phyloP scores from a whole-genome alignment of 2,329 filamentous ascomycete species.

The Colletotrichum sublineola region DNA sequence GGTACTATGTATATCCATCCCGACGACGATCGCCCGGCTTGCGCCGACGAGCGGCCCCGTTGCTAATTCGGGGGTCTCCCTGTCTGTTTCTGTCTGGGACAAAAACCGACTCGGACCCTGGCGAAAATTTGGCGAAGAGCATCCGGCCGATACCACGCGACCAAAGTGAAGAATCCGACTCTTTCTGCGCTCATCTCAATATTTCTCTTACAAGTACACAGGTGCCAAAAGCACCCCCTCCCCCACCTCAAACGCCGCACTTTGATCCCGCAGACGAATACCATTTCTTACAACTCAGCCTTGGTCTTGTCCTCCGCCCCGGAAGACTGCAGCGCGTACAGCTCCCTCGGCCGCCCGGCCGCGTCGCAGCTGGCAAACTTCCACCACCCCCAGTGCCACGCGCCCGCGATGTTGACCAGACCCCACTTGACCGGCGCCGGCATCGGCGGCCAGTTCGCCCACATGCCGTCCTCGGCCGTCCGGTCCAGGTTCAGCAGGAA shows the following conservation, averaged over 20 bases:
- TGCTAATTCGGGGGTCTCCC: slow-evolving; percentile 4
- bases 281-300: slow-evolving; percentile 18
- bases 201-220: slow-evolving; percentile 28
- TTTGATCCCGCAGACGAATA: not conserved
- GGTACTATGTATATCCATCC: not conserved
- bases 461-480: slow-evolving; percentile 69
- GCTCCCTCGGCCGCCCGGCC: slow-evolving; percentile 63
- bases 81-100: not conserved
- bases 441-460: slow-evolving; percentile 75
- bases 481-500: slow-evolving; percentile 74
- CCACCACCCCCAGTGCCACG: slow-evolving; percentile 71
- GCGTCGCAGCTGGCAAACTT: slow-evolving; percentile 74
- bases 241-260: slow-evolving; percentile 9
- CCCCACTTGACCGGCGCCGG: slow-evolving; percentile 71
- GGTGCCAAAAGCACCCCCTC: not conserved
- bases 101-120: slow-evolving; percentile 5
- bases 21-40: slow-evolving; percentile 23
- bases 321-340: slow-evolving; percentile 61
- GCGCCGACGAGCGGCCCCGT: slow-evolving; percentile 13
- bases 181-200: slow-evolving; percentile 25
- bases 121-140: not conserved
- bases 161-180: slow-evolving; percentile 8
- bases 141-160: not conserved
- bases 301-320: slow-evolving; percentile 28
- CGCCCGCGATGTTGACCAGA: slow-evolving; percentile 69